Base-by-base conservation (phyloP, 371 early-diverging fungal genomes). In the Mortierella sp. region DNA sequence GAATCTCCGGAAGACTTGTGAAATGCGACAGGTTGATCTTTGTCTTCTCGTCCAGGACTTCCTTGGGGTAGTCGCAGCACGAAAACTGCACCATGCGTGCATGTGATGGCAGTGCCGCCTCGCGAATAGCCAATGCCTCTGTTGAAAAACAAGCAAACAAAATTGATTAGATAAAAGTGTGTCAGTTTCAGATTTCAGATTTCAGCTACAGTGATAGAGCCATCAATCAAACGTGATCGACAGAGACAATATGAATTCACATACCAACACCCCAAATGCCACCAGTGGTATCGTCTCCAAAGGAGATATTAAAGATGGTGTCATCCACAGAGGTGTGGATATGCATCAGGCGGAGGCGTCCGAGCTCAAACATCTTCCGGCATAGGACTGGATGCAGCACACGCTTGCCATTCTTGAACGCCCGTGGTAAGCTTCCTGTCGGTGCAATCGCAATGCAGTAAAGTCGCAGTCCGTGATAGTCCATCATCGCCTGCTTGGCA, bases 11-110 rank as follows among this genome's bases (percentile, higher is more conserved):
- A 52, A 94, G 87, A 66, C 90, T 93, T 43, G 79, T 74, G 70
- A 95, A 94, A 41, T 88, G 81, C 9, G 88, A 86, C 63, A 95
- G 74, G 73, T 95, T 93, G n/a, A 89, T 88, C 29, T 92, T 91
- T 7, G 94, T 90, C 48, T 91, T 88, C 73, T 93, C 94, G 70
- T 95, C 96, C 43, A 91, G 68, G 14, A 91, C 90, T 39, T 88
- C 86, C 37, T 87, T 84, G 13, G 91, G 88, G 29, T 89, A 85
- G 73, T 94, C 96, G 65, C 94, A 89, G 52, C 94, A 92, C 1
- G 95, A 93, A 74, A 92, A 93, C 79, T 95, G 96, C 39, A 90
- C 91, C 79, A 92, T 77, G 43, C 84, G 73, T 24, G 77, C 48
- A 47, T 77, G 79, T 29, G 81, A 41, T 24, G 85, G 78, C 40